Evolutionary conservation across 2,329 filamentous ascomycete species (phyloP).

Genomic region (Ceratocystis alfenasii): DNA sequence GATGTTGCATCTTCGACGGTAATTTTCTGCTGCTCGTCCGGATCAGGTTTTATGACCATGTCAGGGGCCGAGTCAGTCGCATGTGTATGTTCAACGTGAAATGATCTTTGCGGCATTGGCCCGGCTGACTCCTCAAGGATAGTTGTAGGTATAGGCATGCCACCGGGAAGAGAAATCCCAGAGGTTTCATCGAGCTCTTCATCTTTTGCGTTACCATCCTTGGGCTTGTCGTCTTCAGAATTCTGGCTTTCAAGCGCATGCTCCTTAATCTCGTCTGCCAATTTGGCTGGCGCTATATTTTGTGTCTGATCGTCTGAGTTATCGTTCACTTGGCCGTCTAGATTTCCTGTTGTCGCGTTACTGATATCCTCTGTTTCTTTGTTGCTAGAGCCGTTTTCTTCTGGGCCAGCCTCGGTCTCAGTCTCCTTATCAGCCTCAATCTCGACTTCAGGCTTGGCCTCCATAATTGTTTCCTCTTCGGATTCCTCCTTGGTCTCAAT

Average conservation of each 20-base stretch:
- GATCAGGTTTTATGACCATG: constrained; percentile 37
- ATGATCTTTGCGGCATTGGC: constrained; percentile 34
- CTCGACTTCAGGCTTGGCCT: neutral
- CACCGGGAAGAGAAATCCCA: constrained; percentile 7
- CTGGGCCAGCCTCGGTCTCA: neutral
- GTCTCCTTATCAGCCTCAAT: neutral
- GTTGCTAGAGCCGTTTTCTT: neutral
- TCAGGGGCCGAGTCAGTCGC: constrained; percentile 44
- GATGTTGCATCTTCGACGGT: neutral
- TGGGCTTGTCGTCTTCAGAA: neutral
- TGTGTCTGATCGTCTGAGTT: neutral
- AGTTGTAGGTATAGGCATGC: constrained; percentile 36
- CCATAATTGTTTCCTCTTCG: constrained; percentile 12
- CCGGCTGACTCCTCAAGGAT: constrained; percentile 43
- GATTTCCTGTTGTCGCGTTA: neutral
- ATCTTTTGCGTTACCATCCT: neutral
- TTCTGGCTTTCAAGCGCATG: neutral
- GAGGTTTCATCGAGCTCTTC: neutral
- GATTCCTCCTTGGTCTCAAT: constrained; percentile 13
- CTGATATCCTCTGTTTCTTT: neutral
- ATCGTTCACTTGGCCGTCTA: neutral
- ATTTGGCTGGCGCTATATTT: neutral
- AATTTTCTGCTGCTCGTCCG: constrained; percentile 29
- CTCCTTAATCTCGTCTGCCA: neutral
- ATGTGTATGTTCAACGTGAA: constrained; percentile 36